Evolutionary conservation across 768 basidiomycete genomes (phyloP), one percentile per base, ranked within the genome.

Genomic region (Chalciporus pseudorubinellus): DNA sequence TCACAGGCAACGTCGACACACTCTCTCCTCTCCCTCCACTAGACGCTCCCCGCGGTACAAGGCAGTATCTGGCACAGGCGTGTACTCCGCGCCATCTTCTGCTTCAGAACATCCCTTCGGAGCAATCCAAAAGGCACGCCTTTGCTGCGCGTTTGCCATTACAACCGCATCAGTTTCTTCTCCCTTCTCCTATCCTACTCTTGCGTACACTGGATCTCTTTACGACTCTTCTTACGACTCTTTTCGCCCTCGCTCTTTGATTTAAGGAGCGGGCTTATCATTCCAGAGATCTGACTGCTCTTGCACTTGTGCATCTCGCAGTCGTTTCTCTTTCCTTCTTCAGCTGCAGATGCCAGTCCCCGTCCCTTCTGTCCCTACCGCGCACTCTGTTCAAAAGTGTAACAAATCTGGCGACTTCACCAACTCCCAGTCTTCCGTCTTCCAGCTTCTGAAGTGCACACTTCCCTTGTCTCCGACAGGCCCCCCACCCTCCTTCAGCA

Each of bases 71-170:
- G 48, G 44, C 50, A 48, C 52, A 40, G 44, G 22, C 51, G 39
- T 39, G 24, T 50, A 42, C 58, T 63, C 52, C 58, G 64, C 56
- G 61, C 61, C 60, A 34, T 47, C 33, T 46, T 21, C 46, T 51
- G 29, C 52, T 46, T 55, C 59, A 61, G 65, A 62, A 60, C 64
- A 63, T 58, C 63, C 59, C 44, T 64, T 59, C 57, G 64, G 67
- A 69, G 61, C 69, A 63, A 59, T 58, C 61, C 65, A 90, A 91
- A 90, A 90, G 87, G 87, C 87, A 79, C 89, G 89, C 89, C 89
- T 92, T 91, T 78, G 85, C 77, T 90, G 89, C 78, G 89, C 89
- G 89, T 92, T 77, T 76, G 87, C 87, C 89, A 80, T 66, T 50
- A 36, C 60, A 59, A 58, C 57, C 50, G 55, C 60, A 63, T 63